phyloP scores from a whole-genome alignment of 2,329 filamentous ascomycete genomes.

The Aspergillus spinulosporus region DNA sequence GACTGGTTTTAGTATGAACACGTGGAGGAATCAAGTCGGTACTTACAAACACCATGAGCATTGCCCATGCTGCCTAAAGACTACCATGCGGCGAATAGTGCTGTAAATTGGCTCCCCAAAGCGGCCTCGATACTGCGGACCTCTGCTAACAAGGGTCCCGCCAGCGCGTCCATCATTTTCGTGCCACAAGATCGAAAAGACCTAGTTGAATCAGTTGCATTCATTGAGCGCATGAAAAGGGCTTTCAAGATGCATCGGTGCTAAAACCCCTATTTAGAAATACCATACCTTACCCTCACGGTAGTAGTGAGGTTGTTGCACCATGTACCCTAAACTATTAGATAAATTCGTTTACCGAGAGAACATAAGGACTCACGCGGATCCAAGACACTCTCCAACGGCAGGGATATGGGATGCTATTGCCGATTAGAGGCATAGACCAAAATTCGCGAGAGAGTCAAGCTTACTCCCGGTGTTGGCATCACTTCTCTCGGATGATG shows the following conservation, averaged over 20 bases:
- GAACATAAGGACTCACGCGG: neutral
- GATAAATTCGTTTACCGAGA: neutral
- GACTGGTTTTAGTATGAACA: neutral
- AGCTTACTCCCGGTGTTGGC: neutral
- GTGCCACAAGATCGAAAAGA: slow-evolving; percentile 36
- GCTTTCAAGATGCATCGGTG: too few relatives aligned
- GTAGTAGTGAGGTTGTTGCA: neutral
- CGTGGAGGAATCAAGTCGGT: neutral
- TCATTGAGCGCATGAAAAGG: too few relatives aligned
- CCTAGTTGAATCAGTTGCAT: slow-evolving; percentile 17
- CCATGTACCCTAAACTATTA: slow-evolving; percentile 1
- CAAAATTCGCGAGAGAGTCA: neutral
- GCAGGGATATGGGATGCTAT: neutral
- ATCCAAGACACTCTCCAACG: neutral
- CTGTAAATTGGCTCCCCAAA: slow-evolving; percentile 30
- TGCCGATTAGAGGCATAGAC: neutral
- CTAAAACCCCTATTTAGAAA: neutral
- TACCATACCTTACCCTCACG: neutral
- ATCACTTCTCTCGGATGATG: neutral
- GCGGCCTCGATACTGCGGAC: slow-evolving; percentile 14
- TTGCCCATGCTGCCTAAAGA: slow-evolving; percentile 28
- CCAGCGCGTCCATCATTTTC: slow-evolving; percentile 24
- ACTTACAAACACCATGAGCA: slow-evolving; percentile 39
- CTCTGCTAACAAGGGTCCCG: slow-evolving; percentile 18
- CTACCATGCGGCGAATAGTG: slow-evolving; percentile 37